Conservation (phyloP, 257 asterid genomes). For the Hygrophila difformis region DNA sequence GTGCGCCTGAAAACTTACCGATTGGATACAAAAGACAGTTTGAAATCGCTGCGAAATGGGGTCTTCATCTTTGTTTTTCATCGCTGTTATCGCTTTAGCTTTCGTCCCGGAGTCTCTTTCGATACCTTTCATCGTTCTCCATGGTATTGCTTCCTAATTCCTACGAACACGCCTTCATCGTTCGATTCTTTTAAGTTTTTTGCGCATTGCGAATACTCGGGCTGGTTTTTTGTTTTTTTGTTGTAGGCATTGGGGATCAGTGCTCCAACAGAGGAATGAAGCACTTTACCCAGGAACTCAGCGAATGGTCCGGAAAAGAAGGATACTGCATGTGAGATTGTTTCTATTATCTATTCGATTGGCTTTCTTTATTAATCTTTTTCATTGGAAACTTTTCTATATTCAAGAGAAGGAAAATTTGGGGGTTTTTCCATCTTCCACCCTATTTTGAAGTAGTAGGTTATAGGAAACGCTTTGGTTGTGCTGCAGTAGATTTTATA, state of each 20-base stretch:
- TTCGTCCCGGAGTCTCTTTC: slow-evolving; percentile 35
- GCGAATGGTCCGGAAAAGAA: slow-evolving; percentile 45
- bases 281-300: slow-evolving; percentile 65
- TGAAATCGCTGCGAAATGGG: too few species aligned
- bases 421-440: neutral
- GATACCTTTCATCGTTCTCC: slow-evolving; percentile 76
- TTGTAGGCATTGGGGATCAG: slow-evolving; percentile 86
- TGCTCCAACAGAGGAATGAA: slow-evolving; percentile 67
- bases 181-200: neutral
- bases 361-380: neutral
- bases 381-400: neutral
- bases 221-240: slow-evolving; percentile 13
- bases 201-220: slow-evolving; percentile 1
- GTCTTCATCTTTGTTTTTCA: too few species aligned
- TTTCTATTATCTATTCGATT: neutral
- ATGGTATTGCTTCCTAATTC: slow-evolving; percentile 39
- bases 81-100: too few species aligned
- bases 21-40: too few species aligned
- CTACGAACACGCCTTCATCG: neutral
- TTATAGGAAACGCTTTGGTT: neutral
- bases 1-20: too few species aligned
- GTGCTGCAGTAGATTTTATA: too few species aligned
- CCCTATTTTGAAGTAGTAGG: neutral
- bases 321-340: slow-evolving; percentile 69
- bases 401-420: neutral